Conservation (phyloP, 257 asterid genomes). For the Perilla frutescens region DNA sequence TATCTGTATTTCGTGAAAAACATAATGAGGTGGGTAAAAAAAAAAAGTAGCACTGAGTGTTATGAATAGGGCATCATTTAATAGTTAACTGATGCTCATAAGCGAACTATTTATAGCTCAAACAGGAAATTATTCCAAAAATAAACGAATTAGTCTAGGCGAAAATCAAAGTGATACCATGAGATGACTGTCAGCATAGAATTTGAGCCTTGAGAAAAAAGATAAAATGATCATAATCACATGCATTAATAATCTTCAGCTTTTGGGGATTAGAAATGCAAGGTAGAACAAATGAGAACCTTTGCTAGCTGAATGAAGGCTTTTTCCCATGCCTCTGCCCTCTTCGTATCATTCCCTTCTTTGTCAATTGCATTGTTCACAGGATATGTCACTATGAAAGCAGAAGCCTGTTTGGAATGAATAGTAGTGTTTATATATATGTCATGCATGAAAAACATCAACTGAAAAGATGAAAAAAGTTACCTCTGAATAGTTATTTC, state of each 20-base stretch:
- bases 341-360: slow-evolving; percentile 78
- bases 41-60: no score
- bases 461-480: slow-evolving; percentile 13
- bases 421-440: slow-evolving; percentile 23
- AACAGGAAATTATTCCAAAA: no score
- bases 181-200: neutral
- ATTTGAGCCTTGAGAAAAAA: neutral
- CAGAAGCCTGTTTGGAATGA: slow-evolving; percentile 81
- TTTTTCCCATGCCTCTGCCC: slow-evolving; percentile 94
- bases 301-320: slow-evolving; percentile 92
- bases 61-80: no score
- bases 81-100: no score
- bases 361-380: slow-evolving; percentile 87
- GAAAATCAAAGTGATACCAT: neutral
- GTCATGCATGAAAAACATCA: slow-evolving; percentile 18
- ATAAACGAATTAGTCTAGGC: no score
- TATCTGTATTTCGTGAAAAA: neutral
- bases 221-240: neutral
- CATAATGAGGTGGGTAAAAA: neutral
- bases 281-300: slow-evolving; percentile 50
- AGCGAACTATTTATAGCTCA: no score
- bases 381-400: slow-evolving; percentile 91
- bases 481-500: slow-evolving; percentile 90
- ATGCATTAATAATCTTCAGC: neutral
- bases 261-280: slow-evolving; percentile 18